Percentiles rank a stretch among this genome's conserved stretches.
Evolutionary conservation across 2,329 filamentous ascomycete species (phyloP).

Genomic region (Calonectria henricotiae): DNA sequence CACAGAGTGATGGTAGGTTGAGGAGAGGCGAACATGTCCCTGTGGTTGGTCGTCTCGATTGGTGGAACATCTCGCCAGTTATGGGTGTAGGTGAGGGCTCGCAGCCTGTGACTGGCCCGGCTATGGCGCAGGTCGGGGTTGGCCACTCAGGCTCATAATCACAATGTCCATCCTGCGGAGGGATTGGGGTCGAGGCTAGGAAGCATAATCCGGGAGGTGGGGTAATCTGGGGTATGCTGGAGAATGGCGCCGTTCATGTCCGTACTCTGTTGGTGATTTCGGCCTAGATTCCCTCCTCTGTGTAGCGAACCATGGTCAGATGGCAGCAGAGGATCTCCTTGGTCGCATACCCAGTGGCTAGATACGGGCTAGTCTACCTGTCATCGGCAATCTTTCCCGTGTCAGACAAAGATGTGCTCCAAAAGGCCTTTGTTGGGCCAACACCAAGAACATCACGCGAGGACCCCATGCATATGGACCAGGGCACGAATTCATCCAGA

Average conservation of each 20-base stretch:
- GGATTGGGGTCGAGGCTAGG: slow-evolving; percentile 35
- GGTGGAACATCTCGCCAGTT: slow-evolving; percentile 49
- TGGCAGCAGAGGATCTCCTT: neutral
- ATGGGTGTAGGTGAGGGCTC: slow-evolving; percentile 28
- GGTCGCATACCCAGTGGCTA: neutral
- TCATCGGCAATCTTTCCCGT: slow-evolving; percentile 9
- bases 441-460: slow-evolving; percentile 22
- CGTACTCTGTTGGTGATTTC: neutral
- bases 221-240: slow-evolving; percentile 50
- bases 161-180: slow-evolving; percentile 33
- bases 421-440: neutral
- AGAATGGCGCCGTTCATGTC: slow-evolving; percentile 33
- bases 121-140: slow-evolving; percentile 38
- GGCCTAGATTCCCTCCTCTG: slow-evolving; percentile 33
- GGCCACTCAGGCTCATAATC: slow-evolving; percentile 41
- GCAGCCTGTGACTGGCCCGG: slow-evolving; percentile 47
- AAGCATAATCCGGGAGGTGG: slow-evolving; percentile 35
- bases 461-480: neutral
- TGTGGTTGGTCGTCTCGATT: slow-evolving; percentile 35
- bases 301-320: slow-evolving; percentile 12
- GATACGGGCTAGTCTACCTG: slow-evolving; percentile 10
- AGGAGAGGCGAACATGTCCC: slow-evolving; percentile 22
- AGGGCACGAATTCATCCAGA: slow-evolving; percentile 24
- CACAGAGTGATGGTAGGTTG: slow-evolving; percentile 23
- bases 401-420: slow-evolving; percentile 2